Evolutionary conservation across 306 rosid genomes (phyloP).

Genomic region (Erythrophleum fordii): DNA sequence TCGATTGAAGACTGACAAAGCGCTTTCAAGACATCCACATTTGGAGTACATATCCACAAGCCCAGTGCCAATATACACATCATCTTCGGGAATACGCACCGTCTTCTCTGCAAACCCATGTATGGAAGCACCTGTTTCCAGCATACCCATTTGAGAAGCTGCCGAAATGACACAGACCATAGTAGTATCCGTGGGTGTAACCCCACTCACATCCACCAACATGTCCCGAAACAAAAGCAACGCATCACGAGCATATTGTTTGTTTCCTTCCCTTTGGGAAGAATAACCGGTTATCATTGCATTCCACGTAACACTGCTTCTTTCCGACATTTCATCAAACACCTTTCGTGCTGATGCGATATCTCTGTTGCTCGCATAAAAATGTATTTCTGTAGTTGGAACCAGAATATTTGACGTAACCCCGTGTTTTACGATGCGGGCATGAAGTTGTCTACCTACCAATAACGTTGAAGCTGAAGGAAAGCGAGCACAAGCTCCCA

Average conservation of each 20-base stretch:
- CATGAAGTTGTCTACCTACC: slow-evolving; percentile 64
- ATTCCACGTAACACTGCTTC: slow-evolving; percentile 71
- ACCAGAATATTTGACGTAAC: slow-evolving; percentile 54
- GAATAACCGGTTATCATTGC: slow-evolving; percentile 75
- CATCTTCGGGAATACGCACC: slow-evolving; percentile 53
- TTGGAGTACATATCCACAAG: slow-evolving; percentile 87
- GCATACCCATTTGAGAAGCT: slow-evolving; percentile 64
- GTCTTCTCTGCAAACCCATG: slow-evolving; percentile 71
- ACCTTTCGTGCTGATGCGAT: slow-evolving; percentile 57
- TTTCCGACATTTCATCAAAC: slow-evolving; percentile 74
- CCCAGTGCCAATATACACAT: slow-evolving; percentile 80
- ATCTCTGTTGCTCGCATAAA: slow-evolving; percentile 64
- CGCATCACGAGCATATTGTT: slow-evolving; percentile 46
- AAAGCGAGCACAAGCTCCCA: slow-evolving; percentile 78
- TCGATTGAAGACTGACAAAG: slow-evolving; percentile 54
- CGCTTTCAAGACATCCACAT: slow-evolving; percentile 69
- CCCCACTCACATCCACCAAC: slow-evolving; percentile 57
- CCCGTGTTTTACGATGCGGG: slow-evolving; percentile 55
- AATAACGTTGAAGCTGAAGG: slow-evolving; percentile 59
- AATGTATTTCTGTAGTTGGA: slow-evolving; percentile 63
- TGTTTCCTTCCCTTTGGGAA: slow-evolving; percentile 49
- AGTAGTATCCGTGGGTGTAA: slow-evolving; percentile 71
- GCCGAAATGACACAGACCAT: slow-evolving; percentile 68
- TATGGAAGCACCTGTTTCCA: slow-evolving; percentile 65
- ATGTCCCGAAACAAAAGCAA: slow-evolving; percentile 62